These are phyloP conservation scores for Ascocoryne sarcoides DNA, from an alignment of 2,329 filamentous ascomycete genomes.

Conservation along the genomic window DNA sequence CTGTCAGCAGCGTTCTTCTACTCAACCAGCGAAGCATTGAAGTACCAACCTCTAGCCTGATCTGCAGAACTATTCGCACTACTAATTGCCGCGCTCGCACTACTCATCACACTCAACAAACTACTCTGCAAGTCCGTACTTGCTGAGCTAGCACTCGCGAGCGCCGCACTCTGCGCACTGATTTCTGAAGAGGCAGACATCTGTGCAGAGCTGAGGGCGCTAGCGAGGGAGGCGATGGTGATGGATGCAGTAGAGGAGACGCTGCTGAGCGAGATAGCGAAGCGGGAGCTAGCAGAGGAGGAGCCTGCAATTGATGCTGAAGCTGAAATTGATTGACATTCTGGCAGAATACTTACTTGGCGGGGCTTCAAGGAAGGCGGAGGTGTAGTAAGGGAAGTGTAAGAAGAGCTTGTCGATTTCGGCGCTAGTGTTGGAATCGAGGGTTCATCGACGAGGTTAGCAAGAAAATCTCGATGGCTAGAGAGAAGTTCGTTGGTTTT, in stretches of 20 bases:
- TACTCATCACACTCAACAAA: not conserved
- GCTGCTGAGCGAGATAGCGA: slow-evolving; percentile 3
- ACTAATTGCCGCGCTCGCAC: not conserved
- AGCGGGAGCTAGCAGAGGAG: not conserved
- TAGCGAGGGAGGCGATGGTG: slow-evolving; percentile 3
- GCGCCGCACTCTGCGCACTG: not conserved
- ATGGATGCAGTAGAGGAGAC: slow-evolving; percentile 4
- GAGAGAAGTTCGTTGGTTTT: slow-evolving; percentile 3
- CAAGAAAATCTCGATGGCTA: slow-evolving; percentile 2
- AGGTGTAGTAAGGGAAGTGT: not conserved
- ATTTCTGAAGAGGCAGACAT: not conserved
- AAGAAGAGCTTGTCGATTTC: not conserved
- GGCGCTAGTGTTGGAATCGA: not conserved
- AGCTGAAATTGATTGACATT: slow-evolving; percentile 1
- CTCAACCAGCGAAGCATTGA: slow-evolving; percentile 2
- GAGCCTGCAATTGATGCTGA: not conserved
- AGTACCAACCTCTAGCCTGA: slow-evolving; percentile 1
- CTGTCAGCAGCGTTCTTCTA: not conserved
- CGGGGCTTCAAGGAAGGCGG: not conserved
- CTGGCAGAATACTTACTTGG: not conserved
- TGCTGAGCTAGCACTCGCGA: not conserved
- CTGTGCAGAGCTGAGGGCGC: not conserved
- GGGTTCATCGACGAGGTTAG: not conserved
- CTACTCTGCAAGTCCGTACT: not conserved
- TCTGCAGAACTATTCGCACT: slow-evolving; percentile 2